Conservation (phyloP, 495 filamentous ascomycete species). For the Stereocaulon alpinum region DNA sequence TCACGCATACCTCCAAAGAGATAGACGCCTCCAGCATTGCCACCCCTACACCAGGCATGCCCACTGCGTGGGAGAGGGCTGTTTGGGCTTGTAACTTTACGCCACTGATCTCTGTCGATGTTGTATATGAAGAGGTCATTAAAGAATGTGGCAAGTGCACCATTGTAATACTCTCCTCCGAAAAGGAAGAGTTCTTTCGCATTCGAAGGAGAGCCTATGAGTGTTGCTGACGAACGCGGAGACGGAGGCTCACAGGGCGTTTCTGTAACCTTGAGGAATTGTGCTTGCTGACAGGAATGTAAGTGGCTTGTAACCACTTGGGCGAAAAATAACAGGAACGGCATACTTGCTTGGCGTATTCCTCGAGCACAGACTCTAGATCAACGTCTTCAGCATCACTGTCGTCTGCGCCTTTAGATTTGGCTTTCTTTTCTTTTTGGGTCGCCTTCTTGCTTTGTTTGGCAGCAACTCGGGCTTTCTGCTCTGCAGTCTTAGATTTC, state of each 20-base stretch:
- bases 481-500: slow-evolving; percentile 39
- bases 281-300: slow-evolving; percentile 55
- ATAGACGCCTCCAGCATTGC: slow-evolving; percentile 76
- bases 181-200: slow-evolving; percentile 84
- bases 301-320: slow-evolving; percentile 18
- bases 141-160: slow-evolving; percentile 51
- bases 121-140: slow-evolving; percentile 80
- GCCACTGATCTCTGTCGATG: slow-evolving; percentile 80
- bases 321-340: background rate
- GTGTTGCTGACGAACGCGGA: slow-evolving; percentile 63
- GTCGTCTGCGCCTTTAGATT: slow-evolving; percentile 51
- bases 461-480: slow-evolving; percentile 44
- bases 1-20: slow-evolving; percentile 63
- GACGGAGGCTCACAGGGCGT: slow-evolving; percentile 61
- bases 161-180: slow-evolving; percentile 69
- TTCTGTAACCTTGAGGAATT: slow-evolving; percentile 90
- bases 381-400: slow-evolving; percentile 89
- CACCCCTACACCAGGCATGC: slow-evolving; percentile 84
- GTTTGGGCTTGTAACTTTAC: slow-evolving; percentile 77
- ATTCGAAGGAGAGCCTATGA: slow-evolving; percentile 76
- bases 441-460: slow-evolving; percentile 53
- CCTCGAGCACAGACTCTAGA: slow-evolving; percentile 88
- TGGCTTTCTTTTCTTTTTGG: slow-evolving; percentile 66
- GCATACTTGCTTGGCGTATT: slow-evolving; percentile 50
- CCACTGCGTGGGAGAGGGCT: slow-evolving; percentile 83